A percentile compares a stretch with the other conserved stretches of the same genome.
These are phyloP conservation scores for Ustanciosporium gigantosporum DNA, from an alignment of 1,284 basidiomycete genomes.

Conservation along the genomic window DNA sequence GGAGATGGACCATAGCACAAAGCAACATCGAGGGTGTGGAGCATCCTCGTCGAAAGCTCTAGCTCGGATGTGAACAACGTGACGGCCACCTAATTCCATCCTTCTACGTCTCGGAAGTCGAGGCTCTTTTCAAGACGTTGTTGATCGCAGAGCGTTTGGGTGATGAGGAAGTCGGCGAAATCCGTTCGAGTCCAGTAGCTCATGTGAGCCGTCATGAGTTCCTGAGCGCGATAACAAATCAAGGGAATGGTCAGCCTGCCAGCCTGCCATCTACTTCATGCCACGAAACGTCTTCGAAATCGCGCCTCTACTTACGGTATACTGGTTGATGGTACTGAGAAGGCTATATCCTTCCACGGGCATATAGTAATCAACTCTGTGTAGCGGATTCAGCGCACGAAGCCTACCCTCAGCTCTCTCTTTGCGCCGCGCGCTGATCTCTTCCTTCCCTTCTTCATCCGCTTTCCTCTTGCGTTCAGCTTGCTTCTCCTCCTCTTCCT, in stretches of 20 bases:
- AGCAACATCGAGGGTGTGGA: no score
- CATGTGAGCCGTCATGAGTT: slow-evolving; percentile 53
- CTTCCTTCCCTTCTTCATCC: slow-evolving; percentile 24
- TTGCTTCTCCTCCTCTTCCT: slow-evolving; percentile 20
- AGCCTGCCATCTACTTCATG: no score
- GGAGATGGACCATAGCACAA: no score
- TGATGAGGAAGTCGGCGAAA: slow-evolving; percentile 54
- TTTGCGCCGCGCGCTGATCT: slow-evolving; percentile 18
- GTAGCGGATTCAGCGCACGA: slow-evolving; percentile 35
- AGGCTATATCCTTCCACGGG: slow-evolving; percentile 38
- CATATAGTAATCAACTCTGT: slow-evolving; percentile 42
- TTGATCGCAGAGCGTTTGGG: slow-evolving; percentile 42
- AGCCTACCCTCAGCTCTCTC: slow-evolving; percentile 25
- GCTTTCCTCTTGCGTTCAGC: slow-evolving; percentile 14
- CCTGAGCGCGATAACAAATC: slow-evolving; percentile 4
- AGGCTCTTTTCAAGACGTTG: slow-evolving; percentile 26
- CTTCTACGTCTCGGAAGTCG: slow-evolving; percentile 27
- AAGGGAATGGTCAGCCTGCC: not conserved
- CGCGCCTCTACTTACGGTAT: slow-evolving; percentile 3
- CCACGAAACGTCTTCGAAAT: not conserved
- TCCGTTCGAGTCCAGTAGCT: slow-evolving; percentile 51
- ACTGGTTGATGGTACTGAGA: slow-evolving; percentile 42
- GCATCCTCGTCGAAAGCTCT: no score
- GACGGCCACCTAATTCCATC: no score
- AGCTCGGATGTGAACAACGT: no score